Evolutionary conservation across 2,329 filamentous ascomycete species (phyloP).

Genomic region (Monilinia fructigena): DNA sequence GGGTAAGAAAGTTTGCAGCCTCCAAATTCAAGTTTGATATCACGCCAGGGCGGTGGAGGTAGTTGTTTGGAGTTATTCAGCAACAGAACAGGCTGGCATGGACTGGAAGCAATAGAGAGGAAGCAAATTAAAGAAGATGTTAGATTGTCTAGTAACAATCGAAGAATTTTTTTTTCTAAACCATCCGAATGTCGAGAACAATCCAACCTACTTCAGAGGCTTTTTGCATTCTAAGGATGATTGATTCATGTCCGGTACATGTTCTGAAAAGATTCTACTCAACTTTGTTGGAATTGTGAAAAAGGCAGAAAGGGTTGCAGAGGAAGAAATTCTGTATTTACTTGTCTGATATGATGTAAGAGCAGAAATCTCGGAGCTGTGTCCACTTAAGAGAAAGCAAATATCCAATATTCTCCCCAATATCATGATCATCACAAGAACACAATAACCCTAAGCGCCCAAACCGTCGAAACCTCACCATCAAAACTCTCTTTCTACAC

Average conservation of each 20-base stretch:
- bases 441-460: neutral
- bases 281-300: too few species aligned
- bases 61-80: neutral
- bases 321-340: too few species aligned
- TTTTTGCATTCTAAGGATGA: neutral
- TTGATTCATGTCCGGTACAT: too few species aligned
- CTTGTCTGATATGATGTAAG: too few species aligned
- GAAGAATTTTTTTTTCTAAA: neutral
- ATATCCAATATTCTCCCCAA: neutral
- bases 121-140: neutral
- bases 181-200: neutral
- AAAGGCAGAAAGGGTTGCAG: too few species aligned
- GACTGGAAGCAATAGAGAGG: neutral
- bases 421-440: neutral
- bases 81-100: neutral
- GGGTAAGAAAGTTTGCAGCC: neutral
- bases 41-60: too few species aligned
- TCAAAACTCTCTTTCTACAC: neutral
- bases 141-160: neutral
- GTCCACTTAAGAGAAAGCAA: neutral
- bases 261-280: too few species aligned
- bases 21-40: too few species aligned
- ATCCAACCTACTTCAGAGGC: neutral
- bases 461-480: neutral
- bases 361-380: too few species aligned